Base-by-base conservation (phyloP, 2,329 filamentous ascomycete species). In the Epichloe glyceriae region DNA sequence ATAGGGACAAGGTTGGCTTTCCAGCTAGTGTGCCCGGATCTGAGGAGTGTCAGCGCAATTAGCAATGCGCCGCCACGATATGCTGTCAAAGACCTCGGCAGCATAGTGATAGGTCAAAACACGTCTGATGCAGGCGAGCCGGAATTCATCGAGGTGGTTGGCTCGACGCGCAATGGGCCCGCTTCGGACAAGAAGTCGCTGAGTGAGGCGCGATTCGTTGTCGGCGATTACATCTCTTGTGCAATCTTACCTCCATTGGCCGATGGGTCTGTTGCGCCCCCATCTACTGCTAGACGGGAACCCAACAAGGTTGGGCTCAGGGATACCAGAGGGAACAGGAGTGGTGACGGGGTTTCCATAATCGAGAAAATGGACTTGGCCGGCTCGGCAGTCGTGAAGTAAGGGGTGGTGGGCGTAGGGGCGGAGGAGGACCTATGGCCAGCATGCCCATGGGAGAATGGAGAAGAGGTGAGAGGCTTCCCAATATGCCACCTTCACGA, bases 1-100 rank as follows among this genome's bases (percentile, higher is more conserved):
- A 76, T 89, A 40, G 90, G 91, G 54, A 91, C 89, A 8, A 82
- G 91, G 50, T 75, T 96, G n/a, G 82, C 81, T 54, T 97, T 93
- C 69, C 85, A 90, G 46, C 78, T 95, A 17, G 80, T 96, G 50
- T 95, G 86, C 64, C 85, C 86, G 2, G 88, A 95, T 66, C 79
- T 85, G 22, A 69, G 67, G 15, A 62, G 62, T 51, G 55, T 63
- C 50, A 56, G 62, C 47, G 53, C 54, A 33, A 53, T 54, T 54
- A 56, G 46, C 41, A 62, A 58, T 51, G 55, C 56, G 6, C 57
- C 54, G 61, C 79, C 55, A 10, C 78, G 83, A 34, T 95, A 86
- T 68, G 74, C 85, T 15, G 81, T 81, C 20, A 89, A 88, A 60
- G 88, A 95, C 53, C 73, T 97, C 0, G 91, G 91, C 0, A 90